A percentile compares a stretch with the other conserved stretches of the same genome.
phyloP scores from a whole-genome alignment of 768 basidiomycete genomes.

The Clavulina sp. region DNA sequence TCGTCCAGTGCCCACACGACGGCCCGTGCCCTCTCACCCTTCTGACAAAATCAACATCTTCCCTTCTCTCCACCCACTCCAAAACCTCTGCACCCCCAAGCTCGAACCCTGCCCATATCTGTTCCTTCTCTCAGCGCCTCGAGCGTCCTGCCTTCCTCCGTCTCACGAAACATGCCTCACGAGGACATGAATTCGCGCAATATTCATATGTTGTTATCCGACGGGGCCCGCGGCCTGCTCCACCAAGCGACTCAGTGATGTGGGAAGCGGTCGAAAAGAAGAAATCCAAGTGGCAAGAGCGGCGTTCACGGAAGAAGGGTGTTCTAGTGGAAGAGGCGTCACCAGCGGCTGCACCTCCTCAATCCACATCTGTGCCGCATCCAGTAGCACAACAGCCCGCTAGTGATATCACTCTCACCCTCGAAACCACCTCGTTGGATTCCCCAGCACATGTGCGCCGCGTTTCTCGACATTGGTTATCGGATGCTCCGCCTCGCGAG shows the following conservation, averaged over 20 bases:
- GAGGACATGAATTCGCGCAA: slow-evolving; percentile 71
- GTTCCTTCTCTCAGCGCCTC: slow-evolving; percentile 75
- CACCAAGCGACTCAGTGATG: neutral
- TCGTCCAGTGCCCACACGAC: slow-evolving; percentile 75
- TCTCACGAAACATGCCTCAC: slow-evolving; percentile 67
- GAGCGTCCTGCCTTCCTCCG: slow-evolving; percentile 77
- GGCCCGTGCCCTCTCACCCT: slow-evolving; percentile 49
- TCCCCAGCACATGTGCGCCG: slow-evolving; percentile 5
- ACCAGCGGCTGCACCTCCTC: neutral
- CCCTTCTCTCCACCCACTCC: no score
- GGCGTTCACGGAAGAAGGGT: neutral
- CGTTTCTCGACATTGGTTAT: neutral
- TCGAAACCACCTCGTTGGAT: neutral
- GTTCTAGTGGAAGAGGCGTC: neutral
- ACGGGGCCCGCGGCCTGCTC: slow-evolving; percentile 48
- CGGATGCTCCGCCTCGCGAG: neutral
- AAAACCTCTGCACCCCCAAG: neutral
- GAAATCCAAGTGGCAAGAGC: neutral
- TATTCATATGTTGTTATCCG: slow-evolving; percentile 86
- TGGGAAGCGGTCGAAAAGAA: neutral
- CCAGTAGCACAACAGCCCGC: no score
- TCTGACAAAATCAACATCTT: slow-evolving; percentile 12
- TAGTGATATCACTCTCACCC: neutral
- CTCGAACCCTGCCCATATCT: slow-evolving; percentile 23
- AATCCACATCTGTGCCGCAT: no score